Conservation (phyloP, 352 stramenopile species). For the Phytophthora capsici region DNA sequence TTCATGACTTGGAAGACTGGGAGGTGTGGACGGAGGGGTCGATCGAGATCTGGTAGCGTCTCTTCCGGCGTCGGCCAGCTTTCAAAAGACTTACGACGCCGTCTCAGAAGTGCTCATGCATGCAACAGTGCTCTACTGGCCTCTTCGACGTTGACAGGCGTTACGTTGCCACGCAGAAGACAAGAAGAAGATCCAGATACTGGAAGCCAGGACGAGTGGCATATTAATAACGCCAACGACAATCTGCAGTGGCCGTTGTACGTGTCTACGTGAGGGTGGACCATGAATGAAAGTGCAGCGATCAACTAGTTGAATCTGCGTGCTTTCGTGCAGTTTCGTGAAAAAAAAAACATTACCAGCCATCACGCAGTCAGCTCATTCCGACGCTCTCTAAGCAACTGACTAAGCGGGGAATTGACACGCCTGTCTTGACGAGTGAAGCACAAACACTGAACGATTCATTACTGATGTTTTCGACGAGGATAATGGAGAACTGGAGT, state of each 20-base stretch:
- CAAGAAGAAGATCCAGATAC: slow-evolving; percentile 19
- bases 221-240: slow-evolving; percentile 34
- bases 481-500: slow-evolving; percentile 3
- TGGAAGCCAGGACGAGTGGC: neutral
- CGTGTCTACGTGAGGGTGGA: slow-evolving; percentile 7
- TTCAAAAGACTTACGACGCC: slow-evolving; percentile 1
- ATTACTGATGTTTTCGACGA: neutral
- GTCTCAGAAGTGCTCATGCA: slow-evolving; percentile 26
- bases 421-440: slow-evolving; percentile 11
- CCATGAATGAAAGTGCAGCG: neutral
- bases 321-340: slow-evolving; percentile 14
- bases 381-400: slow-evolving; percentile 16
- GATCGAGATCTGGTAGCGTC: slow-evolving; percentile 43
- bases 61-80: slow-evolving; percentile 23
- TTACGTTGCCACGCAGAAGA: slow-evolving; percentile 33
- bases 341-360: too few relatives aligned
- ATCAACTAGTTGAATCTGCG: slow-evolving; percentile 17
- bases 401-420: slow-evolving; percentile 5
- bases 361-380: neutral
- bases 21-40: slow-evolving; percentile 10
- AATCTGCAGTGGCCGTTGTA: slow-evolving; percentile 21
- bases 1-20: slow-evolving; percentile 33
- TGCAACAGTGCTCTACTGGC: slow-evolving; percentile 34
- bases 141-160: slow-evolving; percentile 36
- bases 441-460: neutral